phyloP scores from a whole-genome alignment of 345 rosid species.

The Aurinia saxatilis region DNA sequence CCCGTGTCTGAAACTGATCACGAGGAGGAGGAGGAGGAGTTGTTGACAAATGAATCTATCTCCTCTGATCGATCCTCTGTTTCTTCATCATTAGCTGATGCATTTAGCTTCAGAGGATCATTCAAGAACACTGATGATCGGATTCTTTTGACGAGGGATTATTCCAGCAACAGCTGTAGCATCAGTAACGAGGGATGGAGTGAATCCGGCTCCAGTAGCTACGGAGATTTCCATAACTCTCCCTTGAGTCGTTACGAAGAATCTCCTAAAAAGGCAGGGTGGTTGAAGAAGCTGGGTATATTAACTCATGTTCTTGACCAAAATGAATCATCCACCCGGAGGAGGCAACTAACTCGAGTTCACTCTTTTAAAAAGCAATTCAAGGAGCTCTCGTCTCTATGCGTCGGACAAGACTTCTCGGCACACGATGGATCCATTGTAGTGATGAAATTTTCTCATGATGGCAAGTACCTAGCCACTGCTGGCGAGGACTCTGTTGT shows the following conservation, averaged over 20 bases:
- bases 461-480: slow-evolving; percentile 63
- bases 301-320: slow-evolving; percentile 30
- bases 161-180: slow-evolving; percentile 26
- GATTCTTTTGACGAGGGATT: slow-evolving; percentile 29
- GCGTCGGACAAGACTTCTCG: slow-evolving; percentile 57
- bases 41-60: slow-evolving; percentile 29
- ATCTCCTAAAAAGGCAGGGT: slow-evolving; percentile 29
- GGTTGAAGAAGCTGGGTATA: slow-evolving; percentile 50
- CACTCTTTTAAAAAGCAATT: slow-evolving; percentile 43
- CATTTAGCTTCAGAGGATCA: no score
- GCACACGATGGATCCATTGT: slow-evolving; percentile 70
- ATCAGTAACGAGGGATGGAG: slow-evolving; percentile 21
- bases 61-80: slow-evolving; percentile 21
- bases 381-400: slow-evolving; percentile 64
- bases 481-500: slow-evolving; percentile 71
- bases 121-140: slow-evolving; percentile 39
- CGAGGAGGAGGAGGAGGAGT: not conserved
- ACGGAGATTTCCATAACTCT: slow-evolving; percentile 40
- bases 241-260: no score
- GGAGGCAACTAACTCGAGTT: slow-evolving; percentile 37
- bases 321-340: slow-evolving; percentile 18
- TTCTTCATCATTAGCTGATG: slow-evolving; percentile 28
- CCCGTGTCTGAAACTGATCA: slow-evolving; percentile 15
- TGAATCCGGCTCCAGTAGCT: slow-evolving; percentile 38
- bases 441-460: slow-evolving; percentile 69